Base-by-base conservation (phyloP, 2,329 filamentous ascomycete genomes). In the Myriosclerotinia curreyana region DNA sequence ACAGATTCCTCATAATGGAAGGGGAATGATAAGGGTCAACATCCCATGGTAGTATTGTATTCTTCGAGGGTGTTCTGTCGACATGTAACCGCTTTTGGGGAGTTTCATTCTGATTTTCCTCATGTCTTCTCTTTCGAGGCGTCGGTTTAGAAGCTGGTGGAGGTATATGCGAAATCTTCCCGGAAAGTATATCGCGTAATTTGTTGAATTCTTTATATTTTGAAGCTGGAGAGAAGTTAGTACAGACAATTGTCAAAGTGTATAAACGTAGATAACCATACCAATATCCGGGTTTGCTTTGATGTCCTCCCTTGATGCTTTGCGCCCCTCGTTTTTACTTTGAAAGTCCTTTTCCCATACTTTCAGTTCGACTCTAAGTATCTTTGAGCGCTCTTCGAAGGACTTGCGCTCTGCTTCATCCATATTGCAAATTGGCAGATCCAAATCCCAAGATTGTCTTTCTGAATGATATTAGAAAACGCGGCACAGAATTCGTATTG, bases 121-220 rank as follows among this genome's bases (percentile, higher is more conserved):
- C 68, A 58, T 69, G 76, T 70, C 64, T 78, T 70, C 67, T 76
- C 70, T 69, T 80, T 76, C 64, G 69, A 63, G 73, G 65, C 22
- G 77, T 73, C 2, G 79, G 75, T 2, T 65, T 62, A 44, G 56
- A 74, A 68, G 49, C 70, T 68, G 67, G 36, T 56, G 67, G 54
- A 40, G 68, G 62, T 49, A 66, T 60, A n/a, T 77, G 76, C 11
- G 75, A 74, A 59, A 79, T 67, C 72, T 85, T 87, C 64, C 84
- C 83, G 1, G 81, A 75, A 65, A 86, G 77, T 53, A 85, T 79
- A 70, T 86, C 82, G 67, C 87, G 83, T 60, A 88, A 74, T 69
- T 82, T 86, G 74, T 87, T 86, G 76, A 92, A 93, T 67, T 89
- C 82, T 74, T 89, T 91, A 76, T 94, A 94, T 73, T 92, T 92